A percentile compares a stretch with the other conserved stretches of the same genome.
These are phyloP conservation scores for Rugonectria rugulosa DNA, from an alignment of 2,329 filamentous ascomycete genomes.

Conservation along the genomic window DNA sequence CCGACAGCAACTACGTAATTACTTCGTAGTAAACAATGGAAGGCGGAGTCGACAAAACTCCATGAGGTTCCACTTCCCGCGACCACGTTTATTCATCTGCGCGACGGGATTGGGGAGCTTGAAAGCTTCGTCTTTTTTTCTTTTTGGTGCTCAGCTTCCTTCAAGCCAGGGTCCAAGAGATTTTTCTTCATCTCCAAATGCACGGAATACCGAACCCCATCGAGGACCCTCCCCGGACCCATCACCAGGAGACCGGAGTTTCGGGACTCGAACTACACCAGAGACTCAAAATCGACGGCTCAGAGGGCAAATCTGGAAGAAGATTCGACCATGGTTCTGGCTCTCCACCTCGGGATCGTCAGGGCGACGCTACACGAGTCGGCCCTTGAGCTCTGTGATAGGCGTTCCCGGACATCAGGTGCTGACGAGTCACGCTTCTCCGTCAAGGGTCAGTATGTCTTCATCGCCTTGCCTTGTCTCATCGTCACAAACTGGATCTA, in stretches of 20 bases:
- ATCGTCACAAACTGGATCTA: not conserved
- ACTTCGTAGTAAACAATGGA: not conserved
- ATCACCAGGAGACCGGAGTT: constrained; percentile 1
- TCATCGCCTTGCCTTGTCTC: not conserved
- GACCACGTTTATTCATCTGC: constrained; percentile 21
- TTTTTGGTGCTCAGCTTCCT: not conserved
- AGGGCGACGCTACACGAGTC: constrained; percentile 3
- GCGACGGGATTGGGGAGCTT: constrained; percentile 17
- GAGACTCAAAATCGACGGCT: not conserved
- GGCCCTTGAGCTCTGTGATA: not conserved
- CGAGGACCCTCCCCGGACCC: constrained; percentile 2
- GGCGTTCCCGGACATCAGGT: not conserved
- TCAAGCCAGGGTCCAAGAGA: no score
- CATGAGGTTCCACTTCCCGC: constrained; percentile 22
- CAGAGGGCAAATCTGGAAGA: not conserved
- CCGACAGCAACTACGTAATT: no score
- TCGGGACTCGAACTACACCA: not conserved
- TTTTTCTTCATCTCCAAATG: not conserved
- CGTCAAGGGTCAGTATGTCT: not conserved
- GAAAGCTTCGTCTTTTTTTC: not conserved
- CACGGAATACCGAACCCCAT: constrained; percentile 7
- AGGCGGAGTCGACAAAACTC: not conserved
- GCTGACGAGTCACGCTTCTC: not conserved
- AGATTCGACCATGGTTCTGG: not conserved
- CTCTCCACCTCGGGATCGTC: not conserved